Evolutionary conservation across 2,329 filamentous ascomycete species (phyloP), one percentile per base, ranked within the genome.

Genomic region (Ilyonectria robusta): DNA sequence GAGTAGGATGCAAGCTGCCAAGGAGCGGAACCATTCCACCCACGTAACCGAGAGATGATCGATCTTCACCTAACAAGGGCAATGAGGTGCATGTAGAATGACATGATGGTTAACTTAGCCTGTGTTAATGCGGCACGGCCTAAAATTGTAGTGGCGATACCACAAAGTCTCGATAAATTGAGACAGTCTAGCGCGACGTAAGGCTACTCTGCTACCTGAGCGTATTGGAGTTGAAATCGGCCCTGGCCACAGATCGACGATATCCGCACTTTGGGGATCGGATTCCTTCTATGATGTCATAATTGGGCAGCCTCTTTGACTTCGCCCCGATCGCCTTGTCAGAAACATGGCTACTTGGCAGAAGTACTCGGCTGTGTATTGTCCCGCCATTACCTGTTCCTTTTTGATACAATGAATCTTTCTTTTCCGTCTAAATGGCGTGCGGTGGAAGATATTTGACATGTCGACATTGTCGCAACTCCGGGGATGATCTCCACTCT

Each of bases 211-310:
- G n/a, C n/a, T n/a, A n/a, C n/a, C n/a, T n/a, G n/a, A n/a, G n/a
- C n/a, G n/a, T n/a, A n/a, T n/a, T n/a, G n/a, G 33, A 42, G 9
- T 15, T 23, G 37, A 31, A 59, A 19, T 58, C 35, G 31, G 13
- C 15, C 26, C 51, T n/a, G 26, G 19, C 11, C 9, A 17, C 11
- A 19, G 26, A 59, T 59, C 7, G 47, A 26, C 19, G 44, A 59
- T 59, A 63, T 9, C 47, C 17, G 62, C 21, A 21, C 51, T 44
- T 44, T 33, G 8, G 26, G 2, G 19, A 26, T 17, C 13, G 23
- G 26, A 46, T 29, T n/a, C 19, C 17, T 7, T n/a, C 1, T 21
- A 59, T 64, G 55, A 64, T 59, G 61, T 59, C 61, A 59, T 21
- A 29, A 6, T n/a, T 17, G 13, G 17, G 10, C 47, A 4, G n/a